Base-by-base conservation (phyloP, 1,139 yeast species). In the Pichia sp. region DNA sequence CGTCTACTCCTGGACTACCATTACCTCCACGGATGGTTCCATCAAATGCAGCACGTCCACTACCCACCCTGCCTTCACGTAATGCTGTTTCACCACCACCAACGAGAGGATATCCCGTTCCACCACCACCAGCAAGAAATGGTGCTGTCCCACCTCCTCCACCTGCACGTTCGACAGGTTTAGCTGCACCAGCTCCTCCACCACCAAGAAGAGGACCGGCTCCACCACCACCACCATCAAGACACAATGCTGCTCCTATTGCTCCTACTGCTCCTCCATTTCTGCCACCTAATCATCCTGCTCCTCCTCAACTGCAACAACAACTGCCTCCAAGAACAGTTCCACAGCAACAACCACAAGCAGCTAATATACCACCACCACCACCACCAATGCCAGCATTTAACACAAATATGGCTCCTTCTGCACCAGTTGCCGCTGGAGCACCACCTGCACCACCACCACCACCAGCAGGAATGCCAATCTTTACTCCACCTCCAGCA, bases 181-280 rank as follows among this genome's bases (percentile, higher is more conserved):
- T n/a, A n/a, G n/a, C 50, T 7, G 54, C 56, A 16, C 58, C 57
- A 3, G 59, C 63, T 4, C 63, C 67, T 5, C 67, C 67, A 10
- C 68, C 67, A 18, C 58, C 65, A 23, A 41, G 38, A 28, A 37
- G 38, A 19, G 37, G 42, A 11, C 51, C 38, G 46, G 46, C 57
- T 6, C 54, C 59, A 20, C 57, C 58, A 14, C 55, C 61, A 21
- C 56, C 59, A 11, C 55, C 59, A 22, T 34, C 48, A 8, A 33
- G 47, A 25, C 37, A 36, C 9, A 29, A 19, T n/a, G 5, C 15
- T 32, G 11, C 38, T 2, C 58, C 59, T n/a, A n/a, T n/a, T n/a
- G n/a, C n/a, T n/a, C n/a, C n/a, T n/a, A n/a, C n/a, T n/a, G n/a
- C n/a, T n/a, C 20, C 40, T 7, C 41, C 37, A 3, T 2, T 27